phyloP scores from a whole-genome alignment of 2,329 filamentous ascomycete species.

The Podosphaera aphanis region DNA sequence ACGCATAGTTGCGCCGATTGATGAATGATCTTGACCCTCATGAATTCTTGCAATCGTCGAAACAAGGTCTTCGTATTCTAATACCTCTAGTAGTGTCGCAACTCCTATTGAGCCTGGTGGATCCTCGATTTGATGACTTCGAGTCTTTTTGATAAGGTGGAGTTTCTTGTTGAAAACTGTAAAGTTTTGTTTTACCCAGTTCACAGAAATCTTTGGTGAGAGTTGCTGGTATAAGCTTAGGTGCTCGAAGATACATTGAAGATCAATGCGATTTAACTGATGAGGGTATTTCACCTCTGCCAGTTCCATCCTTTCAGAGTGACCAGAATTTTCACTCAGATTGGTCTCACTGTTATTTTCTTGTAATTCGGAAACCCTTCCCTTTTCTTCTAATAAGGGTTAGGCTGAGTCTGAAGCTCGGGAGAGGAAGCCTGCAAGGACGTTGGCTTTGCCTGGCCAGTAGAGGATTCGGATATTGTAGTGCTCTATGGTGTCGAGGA shows the following conservation, averaged over 20 bases:
- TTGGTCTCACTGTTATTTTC: no score
- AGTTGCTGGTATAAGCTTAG: not conserved
- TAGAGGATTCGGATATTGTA: not conserved
- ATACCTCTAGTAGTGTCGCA: not conserved
- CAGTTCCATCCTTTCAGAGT: not conserved
- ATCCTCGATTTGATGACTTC: not conserved
- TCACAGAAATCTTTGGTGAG: not conserved
- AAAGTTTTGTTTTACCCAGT: not conserved
- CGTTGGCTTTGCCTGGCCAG: not conserved
- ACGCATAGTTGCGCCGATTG: not conserved
- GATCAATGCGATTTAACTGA: not conserved
- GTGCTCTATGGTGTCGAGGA: not conserved
- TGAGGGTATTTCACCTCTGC: not conserved
- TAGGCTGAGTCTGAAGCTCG: not conserved
- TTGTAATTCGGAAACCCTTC: not conserved
- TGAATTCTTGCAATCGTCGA: not conserved
- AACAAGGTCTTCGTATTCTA: not conserved
- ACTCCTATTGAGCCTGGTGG: not conserved
- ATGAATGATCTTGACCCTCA: not conserved
- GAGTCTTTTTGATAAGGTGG: not conserved
- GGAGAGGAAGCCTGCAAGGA: not conserved
- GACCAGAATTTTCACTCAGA: no score
- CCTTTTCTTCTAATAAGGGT: not conserved
- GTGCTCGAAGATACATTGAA: not conserved
- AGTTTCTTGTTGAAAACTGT: not conserved